These are phyloP conservation scores for Isabelozyma gotoi DNA, from an alignment of 805 yeast species.

Conservation along the genomic window DNA sequence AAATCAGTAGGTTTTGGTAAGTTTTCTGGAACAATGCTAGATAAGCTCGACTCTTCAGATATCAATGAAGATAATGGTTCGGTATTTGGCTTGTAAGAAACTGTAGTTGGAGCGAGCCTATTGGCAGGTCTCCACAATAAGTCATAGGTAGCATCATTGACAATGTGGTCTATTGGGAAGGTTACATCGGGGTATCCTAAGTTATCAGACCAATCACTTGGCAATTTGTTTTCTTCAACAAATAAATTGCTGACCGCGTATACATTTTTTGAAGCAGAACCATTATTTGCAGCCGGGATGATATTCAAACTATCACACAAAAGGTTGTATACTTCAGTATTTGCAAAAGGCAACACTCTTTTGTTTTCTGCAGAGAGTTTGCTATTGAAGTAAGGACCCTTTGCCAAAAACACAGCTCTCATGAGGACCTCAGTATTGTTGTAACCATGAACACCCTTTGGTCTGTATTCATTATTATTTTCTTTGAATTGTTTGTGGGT, in stretches of 20 bases:
- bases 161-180: slow-evolving; percentile 44
- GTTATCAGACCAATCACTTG: slow-evolving; percentile 47
- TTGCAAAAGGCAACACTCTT: slow-evolving; percentile 63
- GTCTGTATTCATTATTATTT: slow-evolving; percentile 49
- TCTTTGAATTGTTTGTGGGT: slow-evolving; percentile 57
- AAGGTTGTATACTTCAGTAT: slow-evolving; percentile 71
- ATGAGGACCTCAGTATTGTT: slow-evolving; percentile 72
- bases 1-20: slow-evolving; percentile 30
- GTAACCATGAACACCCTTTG: slow-evolving; percentile 84
- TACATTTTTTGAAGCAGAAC: slow-evolving; percentile 26
- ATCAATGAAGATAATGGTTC: slow-evolving; percentile 22
- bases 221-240: slow-evolving; percentile 28
- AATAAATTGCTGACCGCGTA: slow-evolving; percentile 11
- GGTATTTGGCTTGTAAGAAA: slow-evolving; percentile 18
- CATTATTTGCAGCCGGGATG: slow-evolving; percentile 59
- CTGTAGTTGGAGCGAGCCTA: slow-evolving; percentile 10
- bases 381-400: slow-evolving; percentile 72
- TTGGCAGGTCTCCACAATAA: slow-evolving; percentile 22
- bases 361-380: slow-evolving; percentile 24
- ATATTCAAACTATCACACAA: slow-evolving; percentile 62
- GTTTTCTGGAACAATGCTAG: slow-evolving; percentile 11
- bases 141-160: slow-evolving; percentile 56
- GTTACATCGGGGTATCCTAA: slow-evolving; percentile 50
- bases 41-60: slow-evolving; percentile 20
- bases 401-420: slow-evolving; percentile 78